phyloP scores from a whole-genome alignment of 2,329 filamentous ascomycete species.

The Alternaria triticimaculans region DNA sequence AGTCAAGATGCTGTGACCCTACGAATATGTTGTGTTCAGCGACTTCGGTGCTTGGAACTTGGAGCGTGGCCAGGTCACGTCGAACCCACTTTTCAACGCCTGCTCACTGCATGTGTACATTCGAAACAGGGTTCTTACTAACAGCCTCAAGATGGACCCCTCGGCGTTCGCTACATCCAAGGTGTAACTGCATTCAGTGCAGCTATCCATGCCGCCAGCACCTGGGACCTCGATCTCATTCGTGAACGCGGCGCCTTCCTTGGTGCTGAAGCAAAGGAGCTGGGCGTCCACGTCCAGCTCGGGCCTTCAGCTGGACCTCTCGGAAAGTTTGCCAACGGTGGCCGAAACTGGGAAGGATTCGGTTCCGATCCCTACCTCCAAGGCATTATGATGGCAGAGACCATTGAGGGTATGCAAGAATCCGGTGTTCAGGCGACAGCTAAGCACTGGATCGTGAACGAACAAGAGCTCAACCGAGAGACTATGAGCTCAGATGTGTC shows the following conservation, averaged over 20 bases:
- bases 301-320: constrained; percentile 53
- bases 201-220: constrained; percentile 48
- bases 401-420: constrained; percentile 55
- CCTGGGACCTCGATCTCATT: constrained; percentile 48
- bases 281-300: constrained; percentile 53
- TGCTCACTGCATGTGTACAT: background rate
- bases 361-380: constrained; percentile 57
- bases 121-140: background rate
- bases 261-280: constrained; percentile 49
- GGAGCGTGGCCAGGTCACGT: background rate
- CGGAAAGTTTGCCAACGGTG: constrained; percentile 49
- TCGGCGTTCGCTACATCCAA: constrained; percentile 48
- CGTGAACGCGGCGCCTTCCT: constrained; percentile 44
- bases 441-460: constrained; percentile 66
- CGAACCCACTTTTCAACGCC: background rate
- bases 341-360: constrained; percentile 59
- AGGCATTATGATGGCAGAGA: constrained; percentile 52
- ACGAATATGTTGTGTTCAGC: background rate
- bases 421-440: constrained; percentile 52
- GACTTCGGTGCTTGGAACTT: background rate
- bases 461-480: constrained; percentile 66
- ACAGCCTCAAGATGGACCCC: constrained; percentile 43
- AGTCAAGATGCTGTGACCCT: background rate
- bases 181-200: constrained; percentile 50
- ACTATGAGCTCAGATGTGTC: constrained; percentile 65